These are phyloP conservation scores for Brasilioporus rufonigricans DNA, from an alignment of 768 basidiomycete species.

Conservation along the genomic window DNA sequence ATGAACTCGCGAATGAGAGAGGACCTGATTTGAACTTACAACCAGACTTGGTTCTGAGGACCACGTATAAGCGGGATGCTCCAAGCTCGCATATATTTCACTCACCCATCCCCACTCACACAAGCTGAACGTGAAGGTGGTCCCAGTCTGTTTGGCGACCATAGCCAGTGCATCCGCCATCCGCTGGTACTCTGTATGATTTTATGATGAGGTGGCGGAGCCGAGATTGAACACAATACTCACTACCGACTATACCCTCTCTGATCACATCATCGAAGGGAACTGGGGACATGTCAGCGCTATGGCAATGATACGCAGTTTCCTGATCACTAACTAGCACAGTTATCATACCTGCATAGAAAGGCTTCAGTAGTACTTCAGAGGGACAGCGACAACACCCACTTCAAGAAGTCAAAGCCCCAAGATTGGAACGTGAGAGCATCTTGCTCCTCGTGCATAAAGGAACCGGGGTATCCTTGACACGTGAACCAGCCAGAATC, in stretches of 20 bases:
- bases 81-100: constrained; percentile 2
- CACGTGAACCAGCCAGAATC: constrained; percentile 72
- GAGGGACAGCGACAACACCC: constrained; percentile 14
- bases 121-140: constrained; percentile 56
- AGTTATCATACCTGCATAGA: constrained; percentile 53
- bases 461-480: constrained; percentile 58
- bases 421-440: constrained; percentile 54
- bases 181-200: constrained; percentile 48
- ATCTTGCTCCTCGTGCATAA: constrained; percentile 59
- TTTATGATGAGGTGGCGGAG: background rate
- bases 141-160: constrained; percentile 45
- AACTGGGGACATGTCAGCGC: constrained; percentile 32
- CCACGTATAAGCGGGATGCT: background rate
- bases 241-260: constrained; percentile 53
- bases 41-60: constrained; percentile 55
- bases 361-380: background rate
- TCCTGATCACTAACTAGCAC: constrained; percentile 40
- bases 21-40: constrained; percentile 44
- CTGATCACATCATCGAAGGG: constrained; percentile 54
- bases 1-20: background rate
- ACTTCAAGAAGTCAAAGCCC: constrained; percentile 69
- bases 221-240: constrained; percentile 17
- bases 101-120: constrained; percentile 68
- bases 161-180: constrained; percentile 56
- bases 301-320: background rate